A percentile compares a stretch with the other conserved stretches of the same genome.
Conservation (phyloP, 75 land plant species). For the Picea sitchensis region DNA sequence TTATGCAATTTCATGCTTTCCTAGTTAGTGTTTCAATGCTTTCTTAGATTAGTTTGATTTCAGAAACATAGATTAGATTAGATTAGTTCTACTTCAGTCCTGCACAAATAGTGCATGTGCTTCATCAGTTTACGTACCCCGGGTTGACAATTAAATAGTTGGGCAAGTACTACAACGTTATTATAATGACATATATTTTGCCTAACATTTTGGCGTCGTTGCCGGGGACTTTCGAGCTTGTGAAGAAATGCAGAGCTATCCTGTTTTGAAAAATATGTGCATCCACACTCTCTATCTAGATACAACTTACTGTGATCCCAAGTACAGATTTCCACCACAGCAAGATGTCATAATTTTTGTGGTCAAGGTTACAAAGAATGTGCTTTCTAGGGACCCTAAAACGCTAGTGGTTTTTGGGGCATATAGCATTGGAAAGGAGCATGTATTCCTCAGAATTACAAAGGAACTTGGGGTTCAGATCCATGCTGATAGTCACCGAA, state of each 20-base stretch:
- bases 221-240: slow-evolving; percentile 74
- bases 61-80: too few relatives aligned
- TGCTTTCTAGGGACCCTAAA: slow-evolving; percentile 30
- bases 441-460: slow-evolving; percentile 65
- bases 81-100: too few relatives aligned
- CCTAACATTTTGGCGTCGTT: too few relatives aligned
- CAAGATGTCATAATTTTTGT: slow-evolving; percentile 51
- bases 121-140: too few relatives aligned
- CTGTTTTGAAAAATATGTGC: slow-evolving; percentile 27
- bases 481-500: slow-evolving; percentile 42
- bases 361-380: slow-evolving; percentile 31
- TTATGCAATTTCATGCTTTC: too few relatives aligned
- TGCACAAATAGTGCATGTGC: too few relatives aligned
- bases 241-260: slow-evolving; percentile 52
- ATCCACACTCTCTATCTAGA: slow-evolving; percentile 60
- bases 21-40: too few relatives aligned
- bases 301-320: slow-evolving; percentile 79
- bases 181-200: too few relatives aligned
- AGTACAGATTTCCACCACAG: slow-evolving; percentile 67
- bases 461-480: slow-evolving; percentile 49
- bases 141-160: too few relatives aligned
- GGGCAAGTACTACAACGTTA: too few relatives aligned
- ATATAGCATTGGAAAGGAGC: slow-evolving; percentile 78
- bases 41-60: too few relatives aligned
- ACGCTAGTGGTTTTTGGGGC: slow-evolving; percentile 65